These are phyloP conservation scores for Mucor saturninus DNA, from an alignment of 371 early-diverging fungal genomes.

Conservation along the genomic window DNA sequence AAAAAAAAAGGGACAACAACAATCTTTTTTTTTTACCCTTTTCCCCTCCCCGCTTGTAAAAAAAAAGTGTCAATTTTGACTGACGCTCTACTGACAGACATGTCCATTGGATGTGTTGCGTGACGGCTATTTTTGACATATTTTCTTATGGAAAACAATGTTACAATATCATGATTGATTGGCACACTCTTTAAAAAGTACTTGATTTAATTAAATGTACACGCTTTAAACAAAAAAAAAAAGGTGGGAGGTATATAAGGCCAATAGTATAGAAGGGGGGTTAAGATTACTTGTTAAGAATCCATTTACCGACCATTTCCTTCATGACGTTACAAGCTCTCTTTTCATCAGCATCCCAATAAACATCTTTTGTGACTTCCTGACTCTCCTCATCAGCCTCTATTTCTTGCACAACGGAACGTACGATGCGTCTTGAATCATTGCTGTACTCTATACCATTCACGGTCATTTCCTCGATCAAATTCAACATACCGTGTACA, in stretches of 20 bases:
- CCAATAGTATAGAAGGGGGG: no score
- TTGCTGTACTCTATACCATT: slow-evolving; percentile 42
- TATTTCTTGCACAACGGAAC: slow-evolving; percentile 28
- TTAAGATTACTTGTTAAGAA: slow-evolving; percentile 1
- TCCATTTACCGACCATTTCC: slow-evolving; percentile 45
- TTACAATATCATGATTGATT: no score
- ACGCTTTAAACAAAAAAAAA: no score
- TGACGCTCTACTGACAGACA: slow-evolving; percentile 14
- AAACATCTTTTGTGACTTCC: slow-evolving; percentile 3
- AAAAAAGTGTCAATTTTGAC: slow-evolving; percentile 8
- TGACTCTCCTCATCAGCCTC: slow-evolving; percentile 23
- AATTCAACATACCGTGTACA: slow-evolving; percentile 42
- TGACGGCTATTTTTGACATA: not conserved
- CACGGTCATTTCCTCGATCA: slow-evolving; percentile 48
- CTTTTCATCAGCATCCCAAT: slow-evolving; percentile 45
- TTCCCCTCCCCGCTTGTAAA: no score
- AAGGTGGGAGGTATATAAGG: no score
- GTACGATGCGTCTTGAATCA: slow-evolving; percentile 34
- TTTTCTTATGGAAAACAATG: no score
- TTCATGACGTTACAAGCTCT: slow-evolving; percentile 41
- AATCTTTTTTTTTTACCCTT: not conserved
- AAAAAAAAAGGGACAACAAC: slow-evolving; percentile 1
- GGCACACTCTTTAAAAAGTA: no score
- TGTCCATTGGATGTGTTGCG: not conserved
- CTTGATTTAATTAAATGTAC: no score